These are phyloP conservation scores for Fraxinus paxiana DNA, from an alignment of 305 asterid species.

Conservation along the genomic window DNA sequence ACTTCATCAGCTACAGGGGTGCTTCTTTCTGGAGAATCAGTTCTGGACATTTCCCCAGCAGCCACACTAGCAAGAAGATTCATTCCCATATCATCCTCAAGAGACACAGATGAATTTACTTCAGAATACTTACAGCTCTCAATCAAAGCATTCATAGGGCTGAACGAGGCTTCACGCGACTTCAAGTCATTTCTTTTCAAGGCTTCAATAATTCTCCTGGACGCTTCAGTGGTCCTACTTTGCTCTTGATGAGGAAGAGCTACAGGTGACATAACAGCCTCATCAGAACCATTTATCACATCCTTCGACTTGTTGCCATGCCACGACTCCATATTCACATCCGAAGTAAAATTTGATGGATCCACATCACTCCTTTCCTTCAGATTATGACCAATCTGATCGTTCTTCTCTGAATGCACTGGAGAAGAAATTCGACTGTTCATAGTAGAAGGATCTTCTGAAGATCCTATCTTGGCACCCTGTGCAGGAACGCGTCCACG, in stretches of 20 bases:
- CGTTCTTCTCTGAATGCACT: slow-evolving; percentile 39
- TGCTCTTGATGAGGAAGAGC: slow-evolving; percentile 42
- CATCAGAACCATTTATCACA: slow-evolving; percentile 39
- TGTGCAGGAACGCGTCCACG: slow-evolving; percentile 49
- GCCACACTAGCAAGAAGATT: slow-evolving; percentile 72
- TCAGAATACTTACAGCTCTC: slow-evolving; percentile 64
- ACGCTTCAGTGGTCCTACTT: slow-evolving; percentile 31
- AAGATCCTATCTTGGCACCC: slow-evolving; percentile 43
- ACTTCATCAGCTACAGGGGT: slow-evolving; percentile 35
- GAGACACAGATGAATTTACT: slow-evolving; percentile 35
- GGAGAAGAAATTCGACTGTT: slow-evolving; percentile 59
- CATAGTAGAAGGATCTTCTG: slow-evolving; percentile 44
- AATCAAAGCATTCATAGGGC: slow-evolving; percentile 61
- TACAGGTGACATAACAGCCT: slow-evolving; percentile 43
- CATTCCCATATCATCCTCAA: slow-evolving; percentile 61
- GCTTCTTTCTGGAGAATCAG: slow-evolving; percentile 37
- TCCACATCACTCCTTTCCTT: slow-evolving; percentile 39
- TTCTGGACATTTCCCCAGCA: slow-evolving; percentile 49
- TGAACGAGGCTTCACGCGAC: slow-evolving; percentile 37
- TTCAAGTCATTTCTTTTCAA: slow-evolving; percentile 35
- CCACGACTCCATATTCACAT: slow-evolving; percentile 37
- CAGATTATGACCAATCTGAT: slow-evolving; percentile 31
- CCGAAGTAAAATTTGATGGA: slow-evolving; percentile 29
- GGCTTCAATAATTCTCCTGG: slow-evolving; percentile 39
- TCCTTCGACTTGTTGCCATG: slow-evolving; percentile 45